These are phyloP conservation scores for Aspergillus japonicus DNA, from an alignment of 2,329 filamentous ascomycete genomes.

Conservation along the genomic window DNA sequence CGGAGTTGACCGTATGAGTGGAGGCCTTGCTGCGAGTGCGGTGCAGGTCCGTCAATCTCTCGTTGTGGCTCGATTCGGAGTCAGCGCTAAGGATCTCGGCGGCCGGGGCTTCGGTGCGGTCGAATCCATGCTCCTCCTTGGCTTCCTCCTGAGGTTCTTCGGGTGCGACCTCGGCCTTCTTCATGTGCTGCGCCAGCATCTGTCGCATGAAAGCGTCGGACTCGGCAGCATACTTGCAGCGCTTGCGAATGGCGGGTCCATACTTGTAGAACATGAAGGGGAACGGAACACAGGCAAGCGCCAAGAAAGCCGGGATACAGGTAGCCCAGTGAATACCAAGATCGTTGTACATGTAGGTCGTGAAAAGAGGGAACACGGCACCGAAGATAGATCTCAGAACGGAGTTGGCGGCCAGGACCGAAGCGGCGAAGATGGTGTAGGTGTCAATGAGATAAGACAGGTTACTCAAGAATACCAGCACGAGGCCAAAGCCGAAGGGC, in stretches of 20 bases:
- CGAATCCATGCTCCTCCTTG: constrained; percentile 24
- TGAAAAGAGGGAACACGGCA: constrained; percentile 51
- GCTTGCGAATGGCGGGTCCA: constrained; percentile 39
- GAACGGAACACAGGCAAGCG: constrained; percentile 45
- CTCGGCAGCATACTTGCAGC: constrained; percentile 43
- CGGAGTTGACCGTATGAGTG: constrained; percentile 24
- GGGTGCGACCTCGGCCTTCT: constrained; percentile 8
- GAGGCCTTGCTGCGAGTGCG: constrained; percentile 30
- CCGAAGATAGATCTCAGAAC: constrained; percentile 49
- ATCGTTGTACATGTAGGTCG: constrained; percentile 44
- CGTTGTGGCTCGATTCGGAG: constrained; percentile 22
- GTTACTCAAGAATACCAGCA: constrained; percentile 42
- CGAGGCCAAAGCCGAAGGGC: constrained; percentile 45
- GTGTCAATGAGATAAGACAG: constrained; percentile 47
- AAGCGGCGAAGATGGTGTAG: constrained; percentile 46
- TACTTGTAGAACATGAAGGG: constrained; percentile 48
- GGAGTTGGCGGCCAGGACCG: constrained; percentile 46
- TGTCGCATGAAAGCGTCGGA: constrained; percentile 39
- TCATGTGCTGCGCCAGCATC: constrained; percentile 29
- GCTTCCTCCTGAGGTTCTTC: constrained; percentile 20
- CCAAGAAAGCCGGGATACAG: constrained; percentile 48
- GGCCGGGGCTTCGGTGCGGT: constrained; percentile 36
- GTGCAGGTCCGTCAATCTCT: constrained; percentile 21
- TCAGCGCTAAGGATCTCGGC: constrained; percentile 26
- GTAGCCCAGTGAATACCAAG: constrained; percentile 52